Evolutionary conservation across 345 rosid species (phyloP).

Genomic region (Gossypium herbaceum): DNA sequence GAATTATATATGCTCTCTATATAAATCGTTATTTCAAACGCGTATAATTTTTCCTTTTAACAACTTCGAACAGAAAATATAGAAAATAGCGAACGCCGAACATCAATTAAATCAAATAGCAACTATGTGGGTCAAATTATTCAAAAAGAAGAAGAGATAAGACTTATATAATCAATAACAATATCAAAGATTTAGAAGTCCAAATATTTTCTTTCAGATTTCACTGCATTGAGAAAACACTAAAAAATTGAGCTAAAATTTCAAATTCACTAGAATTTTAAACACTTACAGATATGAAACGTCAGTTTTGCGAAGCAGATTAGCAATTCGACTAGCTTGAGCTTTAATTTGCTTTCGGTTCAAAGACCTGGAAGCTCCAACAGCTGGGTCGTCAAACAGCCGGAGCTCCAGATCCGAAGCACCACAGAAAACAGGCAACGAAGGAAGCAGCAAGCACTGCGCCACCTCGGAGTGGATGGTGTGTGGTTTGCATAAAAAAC

Average conservation of each 20-base stretch:
- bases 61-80: neutral
- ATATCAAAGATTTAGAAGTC: neutral
- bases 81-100: neutral
- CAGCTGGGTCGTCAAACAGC: slow-evolving; percentile 49
- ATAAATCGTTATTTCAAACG: neutral
- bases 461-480: slow-evolving; percentile 90
- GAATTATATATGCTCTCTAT: neutral
- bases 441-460: slow-evolving; percentile 84
- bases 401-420: slow-evolving; percentile 65
- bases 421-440: slow-evolving; percentile 83
- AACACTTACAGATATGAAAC: slow-evolving; percentile 84
- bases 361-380: slow-evolving; percentile 42
- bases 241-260: neutral
- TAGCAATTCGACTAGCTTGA: slow-evolving; percentile 69
- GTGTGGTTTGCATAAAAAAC: slow-evolving; percentile 12
- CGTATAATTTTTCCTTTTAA: neutral
- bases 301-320: slow-evolving; percentile 64
- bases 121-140: neutral
- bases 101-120: neutral
- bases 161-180: neutral
- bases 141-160: neutral
- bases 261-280: neutral
- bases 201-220: neutral
- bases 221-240: neutral
- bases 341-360: slow-evolving; percentile 61